Evolutionary conservation across 164 flowering plant genomes (phyloP).

Genomic region (Malania oleifera): DNA sequence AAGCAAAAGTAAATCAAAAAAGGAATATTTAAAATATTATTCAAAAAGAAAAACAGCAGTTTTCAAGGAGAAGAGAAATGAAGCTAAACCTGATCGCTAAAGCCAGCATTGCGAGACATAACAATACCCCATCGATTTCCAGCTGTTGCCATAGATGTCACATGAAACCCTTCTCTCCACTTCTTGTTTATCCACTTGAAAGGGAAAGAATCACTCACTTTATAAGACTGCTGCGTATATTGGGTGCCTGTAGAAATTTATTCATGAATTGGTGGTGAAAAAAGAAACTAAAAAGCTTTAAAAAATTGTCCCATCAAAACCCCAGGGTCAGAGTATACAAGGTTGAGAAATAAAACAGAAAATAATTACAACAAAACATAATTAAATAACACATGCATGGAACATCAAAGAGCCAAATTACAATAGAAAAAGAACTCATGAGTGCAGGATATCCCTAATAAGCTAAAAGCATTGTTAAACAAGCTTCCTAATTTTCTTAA

Average conservation of each 20-base stretch:
- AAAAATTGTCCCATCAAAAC: neutral
- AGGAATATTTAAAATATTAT: too few relatives aligned
- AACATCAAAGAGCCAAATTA: too few relatives aligned
- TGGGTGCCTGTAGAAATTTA: slow-evolving; percentile 50
- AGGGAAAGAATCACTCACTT: slow-evolving; percentile 87
- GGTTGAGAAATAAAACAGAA: too few relatives aligned
- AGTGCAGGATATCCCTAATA: too few relatives aligned
- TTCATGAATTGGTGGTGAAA: neutral
- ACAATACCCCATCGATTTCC: slow-evolving; percentile 90
- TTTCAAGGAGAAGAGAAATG: slow-evolving; percentile 2
- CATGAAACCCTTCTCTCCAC: slow-evolving; percentile 88
- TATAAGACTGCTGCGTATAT: slow-evolving; percentile 85
- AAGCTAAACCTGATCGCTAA: slow-evolving; percentile 66
- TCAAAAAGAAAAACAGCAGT: neutral
- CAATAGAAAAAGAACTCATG: too few relatives aligned
- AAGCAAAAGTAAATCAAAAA: too few relatives aligned
- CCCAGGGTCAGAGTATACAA: too few relatives aligned
- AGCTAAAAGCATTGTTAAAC: too few relatives aligned
- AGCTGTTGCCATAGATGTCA: slow-evolving; percentile 92
- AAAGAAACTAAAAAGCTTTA: neutral
- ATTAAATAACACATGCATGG: too few relatives aligned
- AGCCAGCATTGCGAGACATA: slow-evolving; percentile 92
- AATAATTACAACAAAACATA: too few relatives aligned
- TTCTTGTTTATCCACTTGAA: slow-evolving; percentile 91
- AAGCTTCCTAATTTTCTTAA: too few relatives aligned